Base-by-base conservation (phyloP, 805 yeast genomes). In the Ogataea minuta region DNA sequence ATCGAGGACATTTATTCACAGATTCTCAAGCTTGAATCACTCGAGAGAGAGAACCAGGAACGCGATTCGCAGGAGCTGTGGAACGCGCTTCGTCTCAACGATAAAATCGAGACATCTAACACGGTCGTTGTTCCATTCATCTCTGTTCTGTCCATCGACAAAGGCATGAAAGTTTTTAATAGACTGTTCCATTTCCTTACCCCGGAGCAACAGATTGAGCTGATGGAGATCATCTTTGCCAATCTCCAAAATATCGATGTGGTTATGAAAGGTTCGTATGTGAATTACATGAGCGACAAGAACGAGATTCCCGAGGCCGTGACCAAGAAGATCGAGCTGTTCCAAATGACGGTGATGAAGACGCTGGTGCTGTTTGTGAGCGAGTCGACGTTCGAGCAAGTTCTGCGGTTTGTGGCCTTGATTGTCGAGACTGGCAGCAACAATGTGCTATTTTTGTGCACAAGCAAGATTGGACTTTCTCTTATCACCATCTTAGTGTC, bases 401-500 rank as follows among this genome's bases (percentile, higher is more conserved):
- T 91, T 36, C 77, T 88, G 58, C 84, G 85, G 13, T 68, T 88
- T 46, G 68, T 90, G 48, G 79, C 82, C 36, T 77, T 81, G 34
- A 63, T 88, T 52, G 75, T 86, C 38, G 79, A 77, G 42, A 31
- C 28, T 9, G 41, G 41, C 5, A 81, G 79, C 54, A 83, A 84
- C 57, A 81, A 81, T 52, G 78, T 83, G 24, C 72, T 84, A 8
- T 60, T 85, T 77, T 72, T 78, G n/a, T 68, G 77, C 4, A 75
- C 83, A 4, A 75, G 82, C 31, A 86, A 84, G 63, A 75, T 87
- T 49, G 97, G 98, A 14, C 75, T 89, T 52, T 83, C 95, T 9
- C 70, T 91, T 41, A 74, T 91, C 39, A 91, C 97, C 0, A 86
- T 95, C n/a, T 69, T 91, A 46, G 79, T 90, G 42, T 87, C 96